A percentile compares a stretch with the other conserved stretches of the same genome.
Conservation (phyloP, 257 asterid species). For the Lavandula angustifolia region DNA sequence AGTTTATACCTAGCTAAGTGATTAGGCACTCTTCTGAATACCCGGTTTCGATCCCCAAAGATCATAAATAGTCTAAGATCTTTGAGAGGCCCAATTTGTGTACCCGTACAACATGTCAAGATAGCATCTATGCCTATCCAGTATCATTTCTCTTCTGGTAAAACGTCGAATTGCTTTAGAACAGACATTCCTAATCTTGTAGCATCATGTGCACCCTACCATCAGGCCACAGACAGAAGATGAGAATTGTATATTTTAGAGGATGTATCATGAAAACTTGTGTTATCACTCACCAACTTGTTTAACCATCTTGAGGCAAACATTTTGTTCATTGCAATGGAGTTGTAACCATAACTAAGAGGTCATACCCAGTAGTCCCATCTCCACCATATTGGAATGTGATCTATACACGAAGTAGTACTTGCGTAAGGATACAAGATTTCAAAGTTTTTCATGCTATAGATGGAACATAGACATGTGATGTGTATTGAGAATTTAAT, state of each 20-base stretch:
- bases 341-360: constrained; percentile 53
- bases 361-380: constrained; percentile 78
- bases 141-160: constrained; percentile 51
- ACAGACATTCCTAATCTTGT: constrained; percentile 50
- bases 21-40: too few species aligned
- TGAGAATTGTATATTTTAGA: not conserved
- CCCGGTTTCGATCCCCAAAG: too few species aligned
- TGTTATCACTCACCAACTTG: constrained; percentile 43
- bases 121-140: constrained; percentile 70
- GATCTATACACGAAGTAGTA: too few species aligned
- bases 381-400: constrained; percentile 68
- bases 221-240: not conserved
- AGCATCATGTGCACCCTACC: constrained; percentile 42
- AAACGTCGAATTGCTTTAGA: constrained; percentile 44
- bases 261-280: not conserved
- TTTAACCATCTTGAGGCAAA: constrained; percentile 64
- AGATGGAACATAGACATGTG: too few species aligned
- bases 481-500: not conserved
- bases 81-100: too few species aligned
- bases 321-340: constrained; percentile 59
- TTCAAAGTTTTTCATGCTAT: too few species aligned
- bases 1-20: too few species aligned
- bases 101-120: too few species aligned
- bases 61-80: too few species aligned
- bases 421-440: too few species aligned